These are phyloP conservation scores for Cornus florida DNA, from an alignment of 148 eudicot species.

Conservation along the genomic window DNA sequence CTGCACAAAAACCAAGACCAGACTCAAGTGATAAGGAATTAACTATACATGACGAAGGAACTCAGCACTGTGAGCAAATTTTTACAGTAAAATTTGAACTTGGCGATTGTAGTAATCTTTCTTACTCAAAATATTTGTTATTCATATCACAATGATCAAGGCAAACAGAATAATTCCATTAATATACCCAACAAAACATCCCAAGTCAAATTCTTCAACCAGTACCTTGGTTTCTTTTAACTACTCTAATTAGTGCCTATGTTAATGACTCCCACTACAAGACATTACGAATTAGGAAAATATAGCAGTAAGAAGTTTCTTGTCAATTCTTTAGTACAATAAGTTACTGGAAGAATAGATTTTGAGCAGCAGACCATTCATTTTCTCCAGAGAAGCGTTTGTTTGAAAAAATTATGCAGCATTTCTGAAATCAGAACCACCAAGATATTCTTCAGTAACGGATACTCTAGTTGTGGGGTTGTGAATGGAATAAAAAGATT, in stretches of 20 bases:
- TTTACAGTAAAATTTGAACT: not conserved
- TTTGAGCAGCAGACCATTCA: too few relatives aligned
- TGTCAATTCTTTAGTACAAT: too few relatives aligned
- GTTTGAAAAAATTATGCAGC: not conserved
- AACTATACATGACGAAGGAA: not conserved
- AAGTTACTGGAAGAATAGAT: too few relatives aligned
- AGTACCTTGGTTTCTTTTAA: not conserved
- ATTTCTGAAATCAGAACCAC: not conserved
- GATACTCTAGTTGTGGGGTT: too few relatives aligned
- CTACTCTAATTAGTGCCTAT: not conserved
- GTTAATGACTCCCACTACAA: not conserved
- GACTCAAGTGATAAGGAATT: not conserved
- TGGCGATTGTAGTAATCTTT: too few relatives aligned
- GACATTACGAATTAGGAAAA: not conserved
- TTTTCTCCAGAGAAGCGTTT: too few relatives aligned
- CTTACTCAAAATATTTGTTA: not conserved
- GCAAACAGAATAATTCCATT: not conserved
- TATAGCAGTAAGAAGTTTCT: not conserved
- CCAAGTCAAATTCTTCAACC: not conserved
- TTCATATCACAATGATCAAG: not conserved
- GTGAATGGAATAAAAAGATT: too few relatives aligned
- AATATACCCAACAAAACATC: not conserved
- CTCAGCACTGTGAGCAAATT: not conserved
- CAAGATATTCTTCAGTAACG: too few relatives aligned
- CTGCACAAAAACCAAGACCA: slow-evolving; percentile 31